Base-by-base conservation (phyloP, 176 grass and related monocot species). In the Raddia guianensis region DNA sequence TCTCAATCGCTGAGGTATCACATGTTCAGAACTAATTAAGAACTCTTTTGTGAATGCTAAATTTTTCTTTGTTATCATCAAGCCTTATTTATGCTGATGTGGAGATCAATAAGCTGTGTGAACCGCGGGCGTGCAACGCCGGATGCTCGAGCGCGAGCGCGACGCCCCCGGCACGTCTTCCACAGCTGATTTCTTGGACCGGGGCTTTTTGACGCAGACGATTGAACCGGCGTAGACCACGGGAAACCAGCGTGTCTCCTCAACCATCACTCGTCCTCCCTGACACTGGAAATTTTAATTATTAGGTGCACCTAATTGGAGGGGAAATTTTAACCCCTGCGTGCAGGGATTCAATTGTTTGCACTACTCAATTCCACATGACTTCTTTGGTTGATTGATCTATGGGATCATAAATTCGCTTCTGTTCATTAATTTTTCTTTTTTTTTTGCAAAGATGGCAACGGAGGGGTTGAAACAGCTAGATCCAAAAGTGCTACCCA, bases 181-280 rank as follows among this genome's bases (percentile, higher is more conserved):
- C 67, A 54, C 49, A 20, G 40, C 76, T 80, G 84, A 86, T 74
- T 80, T 86, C 20, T 74, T 80, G 67, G 84, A 86, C 83, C 84
- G 42, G 68, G 48, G 46, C 68, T 27, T 61, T 34, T 73, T 66
- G 74, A 78, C 73, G 34, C 49, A 21, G 48, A 45, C 54, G n/a
- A 63, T 63, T 66, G 84, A 79, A 85, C 67, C 9, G 46, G 43
- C 20, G 37, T 64, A 66, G 66, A 77, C 63, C 50, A 33, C 2
- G 12, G 1, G 27, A 27, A 5, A 66, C n/a, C 66, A 66, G 53
- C 63, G 64, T 79, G 45, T 35, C 47, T 63, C 18, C n/a, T 46
- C 51, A 77, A 61, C 76, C 45, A 45, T 74, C 45, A 50, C 58
- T 34, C 8, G 0, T 3, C 61, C 0, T 7, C 61, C 34, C 34